Base-by-base conservation (phyloP, 805 yeast species). In the Saturnispora dispora region DNA sequence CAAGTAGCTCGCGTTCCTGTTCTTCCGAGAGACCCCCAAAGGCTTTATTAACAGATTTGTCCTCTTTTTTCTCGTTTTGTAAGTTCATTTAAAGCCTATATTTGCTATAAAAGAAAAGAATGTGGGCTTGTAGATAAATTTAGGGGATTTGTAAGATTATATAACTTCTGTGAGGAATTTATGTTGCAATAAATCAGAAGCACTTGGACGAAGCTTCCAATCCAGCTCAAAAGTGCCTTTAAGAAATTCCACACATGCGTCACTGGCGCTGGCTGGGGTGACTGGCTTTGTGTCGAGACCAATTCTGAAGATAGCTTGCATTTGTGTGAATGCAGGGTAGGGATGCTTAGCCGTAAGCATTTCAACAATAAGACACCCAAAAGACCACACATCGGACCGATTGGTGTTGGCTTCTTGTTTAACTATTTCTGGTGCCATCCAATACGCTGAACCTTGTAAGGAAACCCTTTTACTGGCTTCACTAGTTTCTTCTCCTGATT, bases 391-490 rank as follows among this genome's bases (percentile, higher is more conserved):
- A 65, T 93, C 99, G 0, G 96, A 96, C 66, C 88, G 88, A 37
- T 85, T 82, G 1, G 98, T 91, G 49, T 91, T 87, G 0, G 89
- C 87, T 2, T 87, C 83, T 62, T 90, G 97, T 60, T 89, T 88
- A 17, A 93, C 98, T 8, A 93, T 98, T 64, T 93, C 99, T 0
- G 99, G 99, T 0, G 99, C 98, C 99, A 93, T 93, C 98, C 99
- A 93, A 63, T 84, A 93, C 0, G 91, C 89, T 0, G 96, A 88
- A 0, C 99, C 99, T 67, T 91, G 97, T 49, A 88, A 69, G 0
- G 96, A 88, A 2, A 87, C 90, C 43, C 97, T 77, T 56, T 78
- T 79, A 43, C 67, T 66, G 67, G 67, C 72, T 70, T 60, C 74
- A 54, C 59, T 74, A 75, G 46, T 74, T 22, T 58, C 59, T 25